Conservation (phyloP, 1,284 basidiomycete genomes). For the Dichomitus squalens region DNA sequence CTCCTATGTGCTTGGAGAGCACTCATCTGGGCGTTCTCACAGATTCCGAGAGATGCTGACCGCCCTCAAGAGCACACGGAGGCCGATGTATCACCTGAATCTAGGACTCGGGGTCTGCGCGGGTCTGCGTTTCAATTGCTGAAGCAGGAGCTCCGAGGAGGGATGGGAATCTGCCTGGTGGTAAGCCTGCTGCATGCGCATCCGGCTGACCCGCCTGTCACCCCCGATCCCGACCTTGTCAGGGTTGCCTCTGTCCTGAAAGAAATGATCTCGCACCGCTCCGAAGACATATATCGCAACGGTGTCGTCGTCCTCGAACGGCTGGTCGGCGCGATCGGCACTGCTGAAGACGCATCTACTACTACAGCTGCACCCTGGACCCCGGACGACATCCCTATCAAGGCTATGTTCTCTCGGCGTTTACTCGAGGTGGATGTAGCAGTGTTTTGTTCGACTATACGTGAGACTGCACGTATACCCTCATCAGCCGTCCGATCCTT, state of each 20-base stretch:
- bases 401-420: constrained; percentile 34
- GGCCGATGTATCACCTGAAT: constrained; percentile 7
- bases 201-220: neutral
- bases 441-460: constrained; percentile 25
- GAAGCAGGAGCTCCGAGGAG: constrained; percentile 45
- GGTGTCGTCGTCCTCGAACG: constrained; percentile 42
- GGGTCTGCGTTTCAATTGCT: constrained; percentile 41
- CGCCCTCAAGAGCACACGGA: constrained; percentile 19
- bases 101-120: constrained; percentile 12
- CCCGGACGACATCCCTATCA: constrained; percentile 19
- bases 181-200: constrained; percentile 36
- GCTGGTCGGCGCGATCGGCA: constrained; percentile 38
- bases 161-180: constrained; percentile 43
- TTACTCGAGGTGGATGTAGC: constrained; percentile 27
- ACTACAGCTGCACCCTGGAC: neutral
- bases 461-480: constrained; percentile 28
- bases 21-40: constrained; percentile 56
- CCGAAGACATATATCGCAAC: constrained; percentile 35
- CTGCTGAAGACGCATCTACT: constrained; percentile 12
- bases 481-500: constrained; percentile 39
- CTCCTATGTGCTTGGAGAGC: constrained; percentile 54
- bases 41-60: constrained; percentile 16
- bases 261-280: constrained; percentile 39
- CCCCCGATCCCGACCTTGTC: constrained; percentile 19
- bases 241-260: constrained; percentile 40